These are phyloP conservation scores for Teratosphaeria epicoccoides DNA, from an alignment of 2,329 filamentous ascomycete genomes.

Conservation along the genomic window DNA sequence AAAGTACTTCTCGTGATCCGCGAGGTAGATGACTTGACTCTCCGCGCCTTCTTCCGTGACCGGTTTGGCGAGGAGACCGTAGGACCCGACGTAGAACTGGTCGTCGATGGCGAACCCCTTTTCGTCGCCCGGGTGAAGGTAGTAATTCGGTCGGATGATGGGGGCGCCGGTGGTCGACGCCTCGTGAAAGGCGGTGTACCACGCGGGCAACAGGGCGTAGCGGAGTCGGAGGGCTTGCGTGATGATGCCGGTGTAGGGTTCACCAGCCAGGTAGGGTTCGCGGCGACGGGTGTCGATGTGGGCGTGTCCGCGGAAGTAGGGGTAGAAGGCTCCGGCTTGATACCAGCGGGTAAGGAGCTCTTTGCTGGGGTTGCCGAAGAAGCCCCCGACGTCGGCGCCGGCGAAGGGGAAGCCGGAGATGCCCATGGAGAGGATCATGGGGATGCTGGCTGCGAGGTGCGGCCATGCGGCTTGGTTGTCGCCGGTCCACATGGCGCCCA, in stretches of 20 bases:
- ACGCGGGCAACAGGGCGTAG: constrained; percentile 80
- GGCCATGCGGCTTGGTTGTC: constrained; percentile 93
- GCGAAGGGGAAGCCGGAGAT: constrained; percentile 90
- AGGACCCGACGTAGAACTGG: constrained; percentile 82
- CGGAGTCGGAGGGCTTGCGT: constrained; percentile 77
- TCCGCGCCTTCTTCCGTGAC: constrained; percentile 67
- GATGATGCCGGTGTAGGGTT: constrained; percentile 77
- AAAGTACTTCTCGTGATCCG: constrained; percentile 82
- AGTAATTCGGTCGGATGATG: constrained; percentile 86
- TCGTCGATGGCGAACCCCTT: constrained; percentile 81
- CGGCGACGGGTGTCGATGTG: constrained; percentile 92
- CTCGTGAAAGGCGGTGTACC: constrained; percentile 95
- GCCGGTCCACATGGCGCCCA: constrained; percentile 96
- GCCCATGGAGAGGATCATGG: constrained; percentile 88
- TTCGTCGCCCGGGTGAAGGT: constrained; percentile 78
- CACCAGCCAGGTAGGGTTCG: constrained; percentile 79
- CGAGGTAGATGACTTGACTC: constrained; percentile 70
- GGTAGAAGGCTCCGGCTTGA: constrained; percentile 91
- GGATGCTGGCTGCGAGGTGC: constrained; percentile 77
- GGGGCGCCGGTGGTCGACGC: constrained; percentile 73
- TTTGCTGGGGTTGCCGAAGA: constrained; percentile 93
- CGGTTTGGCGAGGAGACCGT: constrained; percentile 85
- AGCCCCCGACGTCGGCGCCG: constrained; percentile 91
- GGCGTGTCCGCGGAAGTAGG: constrained; percentile 94
- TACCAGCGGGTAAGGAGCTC: constrained; percentile 93